A percentile compares a stretch with the other conserved stretches of the same genome.
These are phyloP conservation scores for Russula olivacea DNA, from an alignment of 768 basidiomycete species.

Conservation along the genomic window DNA sequence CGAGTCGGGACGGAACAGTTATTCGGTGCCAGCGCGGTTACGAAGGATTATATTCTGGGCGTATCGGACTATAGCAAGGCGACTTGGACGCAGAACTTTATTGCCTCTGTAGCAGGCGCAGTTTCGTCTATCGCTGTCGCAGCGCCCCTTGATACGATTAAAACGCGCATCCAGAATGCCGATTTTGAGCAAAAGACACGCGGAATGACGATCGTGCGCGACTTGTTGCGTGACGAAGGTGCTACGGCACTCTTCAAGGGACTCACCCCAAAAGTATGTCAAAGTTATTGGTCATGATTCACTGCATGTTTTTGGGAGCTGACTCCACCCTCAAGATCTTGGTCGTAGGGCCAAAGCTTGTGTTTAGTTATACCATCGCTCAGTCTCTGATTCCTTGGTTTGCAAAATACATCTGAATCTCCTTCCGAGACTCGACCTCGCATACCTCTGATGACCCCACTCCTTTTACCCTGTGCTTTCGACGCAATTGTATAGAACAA, in stretches of 20 bases:
- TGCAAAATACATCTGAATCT: constrained; percentile 35
- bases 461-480: not conserved
- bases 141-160: constrained; percentile 92
- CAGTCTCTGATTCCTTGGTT: constrained; percentile 94
- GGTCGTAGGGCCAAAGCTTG: constrained; percentile 94
- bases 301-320: not conserved
- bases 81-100: constrained; percentile 97
- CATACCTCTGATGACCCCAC: not conserved
- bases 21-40: constrained; percentile 91
- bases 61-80: constrained; percentile 87
- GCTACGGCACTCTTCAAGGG: constrained; percentile 88
- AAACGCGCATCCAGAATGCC: constrained; percentile 97
- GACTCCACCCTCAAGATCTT: constrained; percentile 53
- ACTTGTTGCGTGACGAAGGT: constrained; percentile 86
- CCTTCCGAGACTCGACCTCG: not conserved
- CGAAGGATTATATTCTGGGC: constrained; percentile 90
- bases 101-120: constrained; percentile 91
- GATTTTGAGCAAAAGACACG: constrained; percentile 86
- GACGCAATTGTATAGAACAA: not conserved
- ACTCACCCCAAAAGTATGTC: constrained; percentile 82
- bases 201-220: constrained; percentile 76
- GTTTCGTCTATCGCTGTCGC: constrained; percentile 94
- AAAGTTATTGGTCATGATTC: not conserved
- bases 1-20: constrained; percentile 45
- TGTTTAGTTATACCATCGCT: constrained; percentile 96